Base-by-base conservation (phyloP, 2,329 filamentous ascomycete genomes). In the Diaporthe sp. region DNA sequence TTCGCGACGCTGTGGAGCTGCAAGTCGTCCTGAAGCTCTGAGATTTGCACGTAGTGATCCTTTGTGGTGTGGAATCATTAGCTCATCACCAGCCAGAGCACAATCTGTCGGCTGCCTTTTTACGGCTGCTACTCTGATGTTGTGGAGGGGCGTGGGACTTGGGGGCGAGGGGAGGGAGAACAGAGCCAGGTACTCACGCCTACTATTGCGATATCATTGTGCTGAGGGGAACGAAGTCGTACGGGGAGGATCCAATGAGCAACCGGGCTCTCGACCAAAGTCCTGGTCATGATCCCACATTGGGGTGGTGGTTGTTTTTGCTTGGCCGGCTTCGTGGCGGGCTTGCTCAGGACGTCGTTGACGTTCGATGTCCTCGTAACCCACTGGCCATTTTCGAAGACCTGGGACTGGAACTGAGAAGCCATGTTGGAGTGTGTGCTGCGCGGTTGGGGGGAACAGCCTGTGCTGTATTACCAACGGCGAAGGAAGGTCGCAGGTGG, bases 181-280 rank as follows among this genome's bases (percentile, higher is more conserved):
- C 31, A 57, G 25, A 37, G 9, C 10, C 31, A 31, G 37, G 31
- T 42, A 88, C 91, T 85, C 87, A 94, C 92, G 72, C 95, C 94
- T 75, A 99, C 89, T 80, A 98, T 95, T 51, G 96, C 93, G 78
- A 98, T 91, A 85, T 98, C 96, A 79, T 97, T 95, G 76, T 92
- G 88, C 58, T 88, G 84, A 71, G 88, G 87, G 73, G 92, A 92
- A 75, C 96, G 90, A 76, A 98, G 87, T 76, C 93, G 91, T n/a
- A 93, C 94, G 17, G 95, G 94, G 20, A 98, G 86, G 58, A 98
- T 93, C 87, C 90, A 94, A 81, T 93, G 93, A 74, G 93, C 89
- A 49, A 94, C 87, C 2, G 96, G 94, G 77, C 94, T 97, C 72
- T 92, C 90, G 70, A 96, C 87, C 42, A 98, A 83, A 0, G 96